Evolutionary conservation across 495 filamentous ascomycete species (phyloP), one percentile per base, ranked within the genome.

Genomic region (Lophiotrema nucula): DNA sequence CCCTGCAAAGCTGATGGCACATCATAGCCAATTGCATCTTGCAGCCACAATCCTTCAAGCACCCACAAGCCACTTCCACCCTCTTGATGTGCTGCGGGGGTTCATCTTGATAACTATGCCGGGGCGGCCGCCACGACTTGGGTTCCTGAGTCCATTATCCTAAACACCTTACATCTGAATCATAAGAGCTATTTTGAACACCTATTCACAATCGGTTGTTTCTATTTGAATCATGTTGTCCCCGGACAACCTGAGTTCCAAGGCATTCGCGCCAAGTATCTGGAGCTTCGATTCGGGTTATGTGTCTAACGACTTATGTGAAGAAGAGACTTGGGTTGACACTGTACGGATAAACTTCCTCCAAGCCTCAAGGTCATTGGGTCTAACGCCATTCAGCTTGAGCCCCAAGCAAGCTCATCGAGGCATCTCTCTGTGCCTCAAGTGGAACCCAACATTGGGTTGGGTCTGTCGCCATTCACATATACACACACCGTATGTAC

Each of bases 211-310:
- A 8, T 35, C 31, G 31, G 15, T 15, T 35, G 8, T 35, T 15
- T 35, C 8, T 35, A 35, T 35, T 15, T 35, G 31, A 35, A 35
- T 8, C 47, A 60, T 60, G 56, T 39, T 60, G 48, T 53, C 56
- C 0, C 56, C 56, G 1, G 19, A 53, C 22, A 28, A 33, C 39
- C 19, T 18, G 45, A n/a, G 1, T 22, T n/a, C 49, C 4, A 56
- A 56, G 37, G 45, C 18, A 15, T 10, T 15, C 2, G 56, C 62
- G 47, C 52, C 56, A 1, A 60, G 56, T 23, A 65, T 65, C 47
- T 65, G 57, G 56, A 39, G 24, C 18, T 42, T 60, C 28, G 62
- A 65, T 31, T 65, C 62, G 23, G 62, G 62, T 19, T 65, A 65
- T 44, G 37, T 12, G 8, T 39, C 28, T 23, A 51, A 25, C 22